Base-by-base conservation (phyloP, 139 green algal species). In the Coelastrella sp. region DNA sequence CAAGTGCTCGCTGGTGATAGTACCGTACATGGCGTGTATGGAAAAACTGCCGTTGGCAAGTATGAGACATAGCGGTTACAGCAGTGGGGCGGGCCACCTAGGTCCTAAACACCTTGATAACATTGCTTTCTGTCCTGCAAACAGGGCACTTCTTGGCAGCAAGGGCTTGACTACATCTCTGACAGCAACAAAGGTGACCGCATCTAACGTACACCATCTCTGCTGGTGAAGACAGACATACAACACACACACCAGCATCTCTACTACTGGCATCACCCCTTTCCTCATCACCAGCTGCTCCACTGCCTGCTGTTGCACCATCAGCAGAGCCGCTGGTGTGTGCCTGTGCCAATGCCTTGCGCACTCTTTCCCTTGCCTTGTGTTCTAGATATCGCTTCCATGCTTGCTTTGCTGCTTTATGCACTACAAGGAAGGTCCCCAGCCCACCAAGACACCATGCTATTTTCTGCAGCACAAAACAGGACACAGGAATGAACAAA, bases 181-280 rank as follows among this genome's bases (percentile, higher is more conserved):
- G 3, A 43, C 82, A 87, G 38, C 43, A 79, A 38, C 82, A 87
- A 35, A 87, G 34, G 82, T 87, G 82, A 23, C 82, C 82, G 27
- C 82, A 87, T 17, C 40, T 30, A 73, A 75, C 57, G 50, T 74
- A 87, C 53, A 75, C 82, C 69, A 87, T 82, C 35, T 60, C 34
- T 11, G 45, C 38, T 35, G 71, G 53, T 2, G 38, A n/a, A n/a
- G 38, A 51, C 25, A 87, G 38, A 38, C 82, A 87, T 41, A 87
- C 82, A 30, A 82, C 71, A 67, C 82, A 87, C 63, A 76, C 66
- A 13, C 81, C 41, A 9, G 63, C 41, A 71, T 79, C 50, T 43
- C 81, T 66, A 30, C 81, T 23, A 72, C 68, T 25, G 23, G 43
- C 48, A 57, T 19, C 34, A 50, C 32, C 80, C 27, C 7, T 23